Conservation (phyloP, 352 stramenopile genomes). For the Phytopythium montanum region DNA sequence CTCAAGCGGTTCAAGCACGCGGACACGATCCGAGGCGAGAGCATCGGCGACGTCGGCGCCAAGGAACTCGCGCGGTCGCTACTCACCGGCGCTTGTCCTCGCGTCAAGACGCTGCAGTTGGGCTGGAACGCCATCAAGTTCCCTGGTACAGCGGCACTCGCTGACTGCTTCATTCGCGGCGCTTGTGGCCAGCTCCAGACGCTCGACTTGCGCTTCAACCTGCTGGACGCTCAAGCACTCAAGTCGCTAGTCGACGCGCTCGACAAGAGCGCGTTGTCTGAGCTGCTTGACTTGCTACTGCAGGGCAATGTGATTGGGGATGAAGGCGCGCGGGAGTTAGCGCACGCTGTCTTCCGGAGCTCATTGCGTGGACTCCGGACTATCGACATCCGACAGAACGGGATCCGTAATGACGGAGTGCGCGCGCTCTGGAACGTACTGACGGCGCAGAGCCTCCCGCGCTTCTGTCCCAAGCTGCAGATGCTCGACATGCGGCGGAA, state of each 20-base stretch:
- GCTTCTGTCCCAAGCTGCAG: slow-evolving; percentile 58
- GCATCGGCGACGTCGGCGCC: slow-evolving; percentile 49
- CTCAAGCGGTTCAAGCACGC: slow-evolving; percentile 75
- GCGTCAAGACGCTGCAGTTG: slow-evolving; percentile 47
- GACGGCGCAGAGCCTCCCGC: slow-evolving; percentile 39
- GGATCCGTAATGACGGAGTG: slow-evolving; percentile 54
- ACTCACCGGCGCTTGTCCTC: slow-evolving; percentile 62
- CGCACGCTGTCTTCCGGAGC: slow-evolving; percentile 51
- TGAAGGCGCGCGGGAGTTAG: slow-evolving; percentile 46
- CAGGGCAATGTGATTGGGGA: slow-evolving; percentile 60
- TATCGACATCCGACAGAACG: slow-evolving; percentile 64
- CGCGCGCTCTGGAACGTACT: slow-evolving; percentile 71
- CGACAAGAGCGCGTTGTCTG: slow-evolving; percentile 41
- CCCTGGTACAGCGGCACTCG: slow-evolving; percentile 39
- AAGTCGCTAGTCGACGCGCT: slow-evolving; percentile 35
- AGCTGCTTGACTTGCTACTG: slow-evolving; percentile 48
- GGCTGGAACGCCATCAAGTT: slow-evolving; percentile 72
- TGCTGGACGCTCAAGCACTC: slow-evolving; percentile 41
- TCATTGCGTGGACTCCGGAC: slow-evolving; percentile 33
- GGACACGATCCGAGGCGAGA: slow-evolving; percentile 49
- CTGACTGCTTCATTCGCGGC: slow-evolving; percentile 49
- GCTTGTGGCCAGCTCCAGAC: slow-evolving; percentile 47
- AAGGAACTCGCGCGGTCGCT: slow-evolving; percentile 57
- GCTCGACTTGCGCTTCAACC: slow-evolving; percentile 68
- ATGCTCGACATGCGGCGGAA: slow-evolving; percentile 65